Base-by-base conservation (phyloP, 176 grass and related monocot genomes). In the Tuctoria greenei region DNA sequence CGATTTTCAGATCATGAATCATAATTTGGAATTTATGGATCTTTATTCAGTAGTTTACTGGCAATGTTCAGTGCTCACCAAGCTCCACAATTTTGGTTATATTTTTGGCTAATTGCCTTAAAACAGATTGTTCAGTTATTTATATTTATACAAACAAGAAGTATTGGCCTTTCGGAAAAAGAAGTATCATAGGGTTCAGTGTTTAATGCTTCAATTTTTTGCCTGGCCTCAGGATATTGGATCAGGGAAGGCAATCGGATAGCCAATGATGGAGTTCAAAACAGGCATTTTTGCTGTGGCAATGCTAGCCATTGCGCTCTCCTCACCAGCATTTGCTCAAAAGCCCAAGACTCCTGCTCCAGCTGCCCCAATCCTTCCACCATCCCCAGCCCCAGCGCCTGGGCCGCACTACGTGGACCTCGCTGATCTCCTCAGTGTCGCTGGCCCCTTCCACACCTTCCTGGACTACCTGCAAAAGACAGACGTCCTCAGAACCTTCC, bases 391-490 rank as follows among this genome's bases (percentile, higher is more conserved):
- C 5, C 93, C 88, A 0, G 90, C 90, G 0, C 95, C 95, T 1
- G 80, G 89, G 1, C 95, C 87, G 0, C 85, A 66, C 81, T 61
- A 83, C 13, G 95, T 99, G n/a, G 85, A 92, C 85, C 84, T 99
- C n/a, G 82, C 89, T 12, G 82, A 95, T 14, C 95, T 99, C 37
- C 66, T 99, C 21, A 86, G 87, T 0, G 95, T 99, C 26, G 92
- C 95, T 4, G 95, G 95, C 8, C 95, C 95, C 4, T 99, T 95
- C 60, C 44, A 76, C 55, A 92, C 87, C 61, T 99, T 99, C 85
- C 87, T 99, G 50, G 76, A 77, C 36, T 95, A 90, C 66, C 82
- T 95, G 39, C 71, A 92, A 10, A 72, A 95, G 72, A 95, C 95
- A 10, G 58, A 80, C 43, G 92, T 95, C 66, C 76, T 99, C 0